Conservation (phyloP, 352 stramenopile species). For the Phytophthora melonis region DNA sequence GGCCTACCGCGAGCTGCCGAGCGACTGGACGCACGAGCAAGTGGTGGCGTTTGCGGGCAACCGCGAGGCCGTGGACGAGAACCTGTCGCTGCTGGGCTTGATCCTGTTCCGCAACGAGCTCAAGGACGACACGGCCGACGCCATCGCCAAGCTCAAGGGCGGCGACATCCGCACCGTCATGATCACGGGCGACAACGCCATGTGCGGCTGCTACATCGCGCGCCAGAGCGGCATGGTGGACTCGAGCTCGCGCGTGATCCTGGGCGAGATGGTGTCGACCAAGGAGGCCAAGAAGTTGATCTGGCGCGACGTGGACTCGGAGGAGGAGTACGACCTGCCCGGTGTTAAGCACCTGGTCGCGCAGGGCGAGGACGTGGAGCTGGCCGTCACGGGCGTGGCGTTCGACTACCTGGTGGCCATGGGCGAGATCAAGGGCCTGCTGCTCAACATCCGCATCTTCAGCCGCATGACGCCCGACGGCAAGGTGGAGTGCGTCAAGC, state of each 20-base stretch:
- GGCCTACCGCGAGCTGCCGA: conserved; percentile 37
- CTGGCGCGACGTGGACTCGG: conserved; percentile 62
- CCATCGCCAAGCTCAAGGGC: conserved; percentile 63
- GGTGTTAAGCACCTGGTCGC: conserved; percentile 45
- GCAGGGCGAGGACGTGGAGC: conserved; percentile 35
- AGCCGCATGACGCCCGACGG: conserved; percentile 56
- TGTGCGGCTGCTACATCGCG: conserved; percentile 57
- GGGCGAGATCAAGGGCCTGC: conserved; percentile 43
- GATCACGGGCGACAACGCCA: conserved; percentile 81
- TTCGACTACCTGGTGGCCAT: conserved; percentile 48
- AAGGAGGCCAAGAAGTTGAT: conserved; percentile 43
- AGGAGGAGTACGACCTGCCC: conserved; percentile 43
- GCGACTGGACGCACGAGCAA: conserved; percentile 35
- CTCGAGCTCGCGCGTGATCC: conserved; percentile 37
- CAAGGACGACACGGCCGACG: conserved; percentile 63
- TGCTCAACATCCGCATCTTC: conserved; percentile 57
- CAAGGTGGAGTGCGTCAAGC: no score
- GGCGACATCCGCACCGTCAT: conserved; percentile 77
- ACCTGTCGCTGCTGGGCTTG: conserved; percentile 64
- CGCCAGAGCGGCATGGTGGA: conserved; percentile 46
- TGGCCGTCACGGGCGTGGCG: conserved; percentile 52
- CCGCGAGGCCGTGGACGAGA: conserved; percentile 65
- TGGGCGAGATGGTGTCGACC: conserved; percentile 49
- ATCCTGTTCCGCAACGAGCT: conserved; percentile 79
- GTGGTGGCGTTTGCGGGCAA: conserved; percentile 23